Evolutionary conservation across 768 basidiomycete species (phyloP).

Genomic region (Leucosporidium yakuticum): DNA sequence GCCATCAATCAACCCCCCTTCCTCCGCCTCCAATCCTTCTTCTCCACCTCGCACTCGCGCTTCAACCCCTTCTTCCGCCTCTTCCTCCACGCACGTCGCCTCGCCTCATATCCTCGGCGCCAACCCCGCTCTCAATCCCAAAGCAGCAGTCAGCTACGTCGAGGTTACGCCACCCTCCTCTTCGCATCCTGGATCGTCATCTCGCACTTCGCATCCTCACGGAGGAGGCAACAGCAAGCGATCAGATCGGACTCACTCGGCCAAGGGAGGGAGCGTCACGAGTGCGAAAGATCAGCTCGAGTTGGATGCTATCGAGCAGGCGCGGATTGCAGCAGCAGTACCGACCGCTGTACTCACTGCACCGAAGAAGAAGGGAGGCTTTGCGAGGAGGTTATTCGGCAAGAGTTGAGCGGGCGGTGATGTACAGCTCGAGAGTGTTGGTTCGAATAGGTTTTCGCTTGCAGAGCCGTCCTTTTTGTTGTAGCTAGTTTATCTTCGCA

Average conservation of each 20-base stretch:
- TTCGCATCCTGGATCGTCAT: not conserved
- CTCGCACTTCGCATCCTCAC: not conserved
- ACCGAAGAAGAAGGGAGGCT: slow-evolving; percentile 13
- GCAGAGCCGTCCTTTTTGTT: no score
- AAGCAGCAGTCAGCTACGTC: slow-evolving; percentile 29
- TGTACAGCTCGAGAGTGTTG: no score
- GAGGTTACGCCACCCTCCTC: slow-evolving; percentile 2
- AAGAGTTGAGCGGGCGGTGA: no score
- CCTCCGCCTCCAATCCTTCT: not conserved
- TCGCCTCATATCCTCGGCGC: not conserved
- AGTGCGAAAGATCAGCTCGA: slow-evolving; percentile 24
- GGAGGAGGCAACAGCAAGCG: not conserved
- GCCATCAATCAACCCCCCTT: no score
- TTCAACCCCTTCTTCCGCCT: slow-evolving; percentile 6
- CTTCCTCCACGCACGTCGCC: not conserved
- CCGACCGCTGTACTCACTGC: slow-evolving; percentile 21
- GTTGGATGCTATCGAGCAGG: slow-evolving; percentile 11
- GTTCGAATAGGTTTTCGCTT: no score
- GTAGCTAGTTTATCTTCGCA: no score
- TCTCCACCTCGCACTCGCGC: not conserved
- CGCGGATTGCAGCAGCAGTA: slow-evolving; percentile 13
- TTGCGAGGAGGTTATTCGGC: slow-evolving; percentile 11
- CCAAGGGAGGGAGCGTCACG: slow-evolving; percentile 3
- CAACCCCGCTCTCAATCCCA: not conserved
- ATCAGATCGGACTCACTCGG: slow-evolving; percentile 24